A percentile compares a stretch with the other conserved stretches of the same genome.
These are phyloP conservation scores for Raddia distichophylla DNA, from an alignment of 176 grass and related monocot genomes.

Conservation along the genomic window DNA sequence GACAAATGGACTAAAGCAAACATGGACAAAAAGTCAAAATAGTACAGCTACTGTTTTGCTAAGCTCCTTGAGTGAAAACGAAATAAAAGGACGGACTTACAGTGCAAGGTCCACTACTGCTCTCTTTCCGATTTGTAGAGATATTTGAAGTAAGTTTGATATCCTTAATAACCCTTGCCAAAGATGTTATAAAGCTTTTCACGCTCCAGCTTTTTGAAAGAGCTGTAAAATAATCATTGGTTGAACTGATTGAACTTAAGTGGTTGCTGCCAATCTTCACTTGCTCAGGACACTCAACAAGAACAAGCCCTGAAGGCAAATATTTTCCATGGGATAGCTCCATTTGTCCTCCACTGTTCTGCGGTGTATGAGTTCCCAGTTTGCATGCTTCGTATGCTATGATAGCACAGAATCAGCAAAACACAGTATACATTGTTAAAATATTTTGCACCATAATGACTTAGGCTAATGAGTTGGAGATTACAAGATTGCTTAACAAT, in stretches of 20 bases:
- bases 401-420: constrained; percentile 34
- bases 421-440: constrained; percentile 13
- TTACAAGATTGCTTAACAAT: not conserved
- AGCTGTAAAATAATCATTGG: constrained; percentile 69
- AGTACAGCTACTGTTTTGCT: constrained; percentile 30
- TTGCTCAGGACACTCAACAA: constrained; percentile 88
- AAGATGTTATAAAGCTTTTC: constrained; percentile 70
- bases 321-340: constrained; percentile 66
- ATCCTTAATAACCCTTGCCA: constrained; percentile 76
- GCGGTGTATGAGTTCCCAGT: constrained; percentile 82
- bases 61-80: constrained; percentile 35
- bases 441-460: constrained; percentile 13
- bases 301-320: constrained; percentile 80
- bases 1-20: constrained; percentile 19
- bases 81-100: constrained; percentile 48
- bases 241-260: constrained; percentile 68
- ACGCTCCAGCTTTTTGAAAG: constrained; percentile 90
- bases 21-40: not conserved
- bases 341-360: constrained; percentile 66
- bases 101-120: constrained; percentile 75
- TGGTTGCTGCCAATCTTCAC: constrained; percentile 63
- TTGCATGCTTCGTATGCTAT: constrained; percentile 96
- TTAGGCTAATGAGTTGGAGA: constrained; percentile 32
- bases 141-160: constrained; percentile 72
- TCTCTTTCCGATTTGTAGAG: constrained; percentile 85